phyloP scores from a whole-genome alignment of 2,329 filamentous ascomycete species.

The Xylaria sp. region DNA sequence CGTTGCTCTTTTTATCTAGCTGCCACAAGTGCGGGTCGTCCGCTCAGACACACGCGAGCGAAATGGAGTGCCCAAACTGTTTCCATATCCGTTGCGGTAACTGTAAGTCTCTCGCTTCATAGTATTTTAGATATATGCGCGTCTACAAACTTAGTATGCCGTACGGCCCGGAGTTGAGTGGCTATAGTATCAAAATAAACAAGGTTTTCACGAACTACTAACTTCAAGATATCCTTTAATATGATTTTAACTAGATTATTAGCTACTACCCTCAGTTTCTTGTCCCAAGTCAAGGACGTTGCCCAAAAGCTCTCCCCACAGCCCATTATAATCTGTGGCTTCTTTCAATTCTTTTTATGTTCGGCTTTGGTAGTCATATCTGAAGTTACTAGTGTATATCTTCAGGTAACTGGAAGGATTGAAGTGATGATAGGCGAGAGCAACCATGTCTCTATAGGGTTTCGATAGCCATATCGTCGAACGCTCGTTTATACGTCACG shows the following conservation, averaged over 20 bases:
- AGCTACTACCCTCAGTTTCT: background rate
- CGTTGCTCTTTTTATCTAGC: no score
- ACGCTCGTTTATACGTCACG: conserved; percentile 26
- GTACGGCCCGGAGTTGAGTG: background rate
- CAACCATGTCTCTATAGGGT: background rate
- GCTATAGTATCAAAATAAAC: background rate
- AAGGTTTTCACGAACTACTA: conserved; percentile 24
- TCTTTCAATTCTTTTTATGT: background rate
- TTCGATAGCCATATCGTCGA: background rate
- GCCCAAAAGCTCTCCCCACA: background rate
- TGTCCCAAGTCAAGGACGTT: background rate
- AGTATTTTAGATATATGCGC: background rate
- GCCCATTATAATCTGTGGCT: background rate
- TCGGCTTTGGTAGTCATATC: background rate
- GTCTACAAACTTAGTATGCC: background rate
- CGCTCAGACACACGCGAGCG: conserved; percentile 1
- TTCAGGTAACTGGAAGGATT: background rate
- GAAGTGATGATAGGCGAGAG: no score
- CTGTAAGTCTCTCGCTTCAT: conserved; percentile 19
- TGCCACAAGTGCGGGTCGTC: conserved; percentile 21
- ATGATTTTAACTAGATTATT: no score
- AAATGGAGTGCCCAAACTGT: conserved; percentile 27
- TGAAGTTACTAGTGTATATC: background rate
- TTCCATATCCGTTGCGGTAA: conserved; percentile 24
- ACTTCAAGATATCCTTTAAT: background rate